Percentiles rank a stretch among this genome's conserved stretches.
These are phyloP conservation scores for Gryganskiella cystojenkinii DNA, from an alignment of 192 early-diverging fungal genomes.

Conservation along the genomic window DNA sequence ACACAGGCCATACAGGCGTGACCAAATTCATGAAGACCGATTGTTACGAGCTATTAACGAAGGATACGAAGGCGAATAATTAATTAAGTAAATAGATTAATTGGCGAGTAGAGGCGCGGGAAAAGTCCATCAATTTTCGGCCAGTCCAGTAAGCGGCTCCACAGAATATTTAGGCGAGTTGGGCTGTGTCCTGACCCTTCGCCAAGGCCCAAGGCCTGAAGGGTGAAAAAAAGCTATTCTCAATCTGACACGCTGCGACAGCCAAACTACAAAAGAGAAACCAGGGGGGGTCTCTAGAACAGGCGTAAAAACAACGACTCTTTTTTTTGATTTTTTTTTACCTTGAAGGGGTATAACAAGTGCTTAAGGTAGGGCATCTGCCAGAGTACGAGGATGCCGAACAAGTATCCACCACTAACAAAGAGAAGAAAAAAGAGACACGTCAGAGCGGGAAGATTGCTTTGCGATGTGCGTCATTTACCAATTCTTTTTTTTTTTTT, in stretches of 20 bases:
- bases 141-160: too few species aligned
- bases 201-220: too few species aligned
- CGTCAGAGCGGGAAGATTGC: slow-evolving; percentile 17
- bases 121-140: too few species aligned
- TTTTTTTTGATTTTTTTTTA: too few species aligned
- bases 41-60: slow-evolving; percentile 76
- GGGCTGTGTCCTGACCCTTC: too few species aligned
- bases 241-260: too few species aligned
- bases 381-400: slow-evolving; percentile 84
- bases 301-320: too few species aligned
- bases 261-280: too few species aligned
- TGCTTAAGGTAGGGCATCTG: slow-evolving; percentile 86
- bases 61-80: background rate
- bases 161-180: too few species aligned
- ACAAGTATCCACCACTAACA: slow-evolving; percentile 70
- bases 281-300: too few species aligned
- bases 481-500: too few species aligned
- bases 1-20: slow-evolving; percentile 88
- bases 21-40: slow-evolving; percentile 95
- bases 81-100: background rate
- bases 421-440: background rate
- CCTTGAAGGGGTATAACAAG: slow-evolving; percentile 95
- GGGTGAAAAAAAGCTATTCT: too few species aligned
- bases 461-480: slow-evolving; percentile 54
- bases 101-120: background rate